Conservation (phyloP, 2,329 filamentous ascomycete genomes). For the Fusarium nelsonii region DNA sequence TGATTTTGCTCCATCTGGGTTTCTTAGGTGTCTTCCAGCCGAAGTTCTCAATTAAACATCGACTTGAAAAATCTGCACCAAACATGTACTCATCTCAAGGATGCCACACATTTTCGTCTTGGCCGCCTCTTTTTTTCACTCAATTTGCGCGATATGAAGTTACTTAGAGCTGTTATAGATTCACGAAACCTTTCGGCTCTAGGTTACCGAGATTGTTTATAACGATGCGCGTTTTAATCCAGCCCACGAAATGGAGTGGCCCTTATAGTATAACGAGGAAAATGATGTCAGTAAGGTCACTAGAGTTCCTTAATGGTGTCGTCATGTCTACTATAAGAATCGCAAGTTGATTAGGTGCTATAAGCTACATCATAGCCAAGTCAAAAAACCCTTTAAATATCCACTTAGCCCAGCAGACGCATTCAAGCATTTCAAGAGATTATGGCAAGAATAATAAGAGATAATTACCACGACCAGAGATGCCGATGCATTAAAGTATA, state of each 20-base stretch:
- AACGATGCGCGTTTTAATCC: too few relatives aligned
- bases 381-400: neutral
- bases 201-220: too few relatives aligned
- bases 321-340: neutral
- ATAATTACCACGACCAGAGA: conserved; percentile 50
- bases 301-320: neutral
- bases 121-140: too few relatives aligned
- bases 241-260: too few relatives aligned
- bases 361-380: neutral
- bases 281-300: too few relatives aligned
- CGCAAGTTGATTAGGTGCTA: rapidly evolving
- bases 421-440: conserved; percentile 50
- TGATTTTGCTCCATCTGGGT: too few relatives aligned
- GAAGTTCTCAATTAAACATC: conserved; percentile 9
- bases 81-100: neutral
- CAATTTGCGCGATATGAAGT: too few relatives aligned
- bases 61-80: conserved; percentile 26
- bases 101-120: too few relatives aligned
- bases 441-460: conserved; percentile 52
- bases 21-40: neutral
- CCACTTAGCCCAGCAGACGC: neutral
- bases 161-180: too few relatives aligned
- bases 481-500: conserved; percentile 49
- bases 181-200: neutral
- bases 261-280: too few relatives aligned